Evolutionary conservation across 1,139 yeast genomes (phyloP), one percentile per base, ranked within the genome.

Genomic region (Kodamaea suecica): DNA sequence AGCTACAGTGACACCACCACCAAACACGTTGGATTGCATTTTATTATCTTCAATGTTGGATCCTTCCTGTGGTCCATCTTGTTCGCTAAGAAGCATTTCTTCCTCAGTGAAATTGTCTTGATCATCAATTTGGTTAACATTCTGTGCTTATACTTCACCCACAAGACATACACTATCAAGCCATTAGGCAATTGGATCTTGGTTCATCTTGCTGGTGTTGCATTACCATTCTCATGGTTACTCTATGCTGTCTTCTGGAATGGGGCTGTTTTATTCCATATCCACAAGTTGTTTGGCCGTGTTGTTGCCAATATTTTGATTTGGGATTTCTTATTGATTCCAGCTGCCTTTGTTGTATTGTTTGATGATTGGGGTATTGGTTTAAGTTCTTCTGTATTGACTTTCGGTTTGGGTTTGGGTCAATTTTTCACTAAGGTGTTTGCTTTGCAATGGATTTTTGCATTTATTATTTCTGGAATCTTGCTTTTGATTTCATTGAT

Each of bases 391-490:
- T 59, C 81, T 20, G 69, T 73, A 44, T 63, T 84, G 46, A 65
- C 71, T 43, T 70, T 82, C 44, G 90, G 84, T 21, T 57, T 84
- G 31, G 92, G 80, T 3, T 65, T 82, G 35, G 81, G 83, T 38
- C 95, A 84, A 60, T 56, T 84, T 40, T 69, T 79, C 51, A 73
- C 78, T 37, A 82, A 76, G 61, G 64, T 76, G 20, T 71, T 84
- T 63, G 92, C 92, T 3, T 68, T 84, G 42, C 95, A 84, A 62
- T 85, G 95, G 95, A 76, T 82, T 45, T 84, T 84, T 63, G 94
- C 88, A 7, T 78, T 82, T 46, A 59, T 73, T 37, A 83, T 84
- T 45, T 63, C 84, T 10, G 80, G 76, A 9, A 36, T 67, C 26
- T 70, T 81, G 54, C 66, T 77, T 40, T 49, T 78, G 17, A 54